Percentiles rank a stretch among this genome's conserved stretches.
Evolutionary conservation across 1,284 basidiomycete species (phyloP).

Genomic region (Chiua sp.): DNA sequence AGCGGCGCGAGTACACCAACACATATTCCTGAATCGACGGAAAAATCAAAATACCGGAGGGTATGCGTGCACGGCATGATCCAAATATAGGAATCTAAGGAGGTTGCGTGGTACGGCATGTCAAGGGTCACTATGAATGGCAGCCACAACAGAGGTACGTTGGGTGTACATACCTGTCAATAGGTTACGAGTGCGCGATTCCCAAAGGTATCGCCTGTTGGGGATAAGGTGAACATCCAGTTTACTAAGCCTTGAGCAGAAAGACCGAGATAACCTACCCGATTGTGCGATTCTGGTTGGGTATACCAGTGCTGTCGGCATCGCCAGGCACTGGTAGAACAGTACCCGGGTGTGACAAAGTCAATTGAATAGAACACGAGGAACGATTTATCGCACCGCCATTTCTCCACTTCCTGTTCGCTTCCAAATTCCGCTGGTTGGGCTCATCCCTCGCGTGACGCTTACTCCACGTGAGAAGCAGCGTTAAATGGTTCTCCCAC

Average conservation of each 20-base stretch:
- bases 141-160: background rate
- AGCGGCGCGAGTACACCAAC: background rate
- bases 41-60: background rate
- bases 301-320: background rate
- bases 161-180: background rate
- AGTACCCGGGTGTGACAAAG: background rate
- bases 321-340: background rate
- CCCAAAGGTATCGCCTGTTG: background rate
- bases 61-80: background rate
- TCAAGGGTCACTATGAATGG: conserved; percentile 1
- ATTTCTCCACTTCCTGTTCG: background rate
- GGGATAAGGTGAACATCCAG: background rate
- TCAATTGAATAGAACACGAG: background rate
- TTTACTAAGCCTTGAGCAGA: background rate
- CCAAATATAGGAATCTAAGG: background rate
- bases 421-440: background rate
- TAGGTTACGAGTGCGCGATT: background rate
- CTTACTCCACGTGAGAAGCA: conserved; percentile 5
- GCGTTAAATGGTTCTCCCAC: background rate
- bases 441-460: background rate
- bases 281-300: background rate
- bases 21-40: background rate
- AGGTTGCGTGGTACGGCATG: background rate
- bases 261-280: background rate
- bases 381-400: background rate